These are phyloP conservation scores for Apiospora aurea DNA, from an alignment of 2,329 filamentous ascomycete species.

Conservation along the genomic window DNA sequence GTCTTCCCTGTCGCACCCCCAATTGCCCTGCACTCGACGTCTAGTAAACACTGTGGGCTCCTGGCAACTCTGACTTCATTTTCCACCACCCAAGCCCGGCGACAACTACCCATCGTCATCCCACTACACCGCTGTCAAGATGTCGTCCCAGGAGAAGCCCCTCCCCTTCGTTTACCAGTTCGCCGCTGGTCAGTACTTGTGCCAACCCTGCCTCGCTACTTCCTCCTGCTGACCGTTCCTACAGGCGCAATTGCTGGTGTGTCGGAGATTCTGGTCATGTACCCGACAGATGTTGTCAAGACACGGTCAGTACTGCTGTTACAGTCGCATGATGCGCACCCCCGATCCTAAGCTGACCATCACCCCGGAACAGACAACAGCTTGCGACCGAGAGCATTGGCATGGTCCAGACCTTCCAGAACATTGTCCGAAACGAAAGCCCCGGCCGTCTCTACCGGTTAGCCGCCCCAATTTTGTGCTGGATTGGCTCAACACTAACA, in stretches of 20 bases:
- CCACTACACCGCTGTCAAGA: conserved; percentile 47
- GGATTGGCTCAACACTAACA: conserved; percentile 23
- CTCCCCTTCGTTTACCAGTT: conserved; percentile 96
- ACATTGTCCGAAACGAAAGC: conserved; percentile 95
- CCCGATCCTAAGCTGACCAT: conserved; percentile 63
- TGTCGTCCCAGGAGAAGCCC: conserved; percentile 71
- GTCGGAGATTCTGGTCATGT: conserved; percentile 96
- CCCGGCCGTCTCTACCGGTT: conserved; percentile 95
- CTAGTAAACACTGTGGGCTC: background rate
- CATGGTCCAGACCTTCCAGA: conserved; percentile 97
- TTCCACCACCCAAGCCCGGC: background rate
- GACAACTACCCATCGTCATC: background rate
- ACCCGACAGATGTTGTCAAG: conserved; percentile 98
- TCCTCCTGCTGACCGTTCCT: conserved; percentile 38
- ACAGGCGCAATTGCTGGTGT: conserved; percentile 93
- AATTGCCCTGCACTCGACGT: conserved; percentile 10
- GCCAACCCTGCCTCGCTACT: conserved; percentile 34
- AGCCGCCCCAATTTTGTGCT: conserved; percentile 81
- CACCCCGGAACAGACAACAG: conserved; percentile 57
- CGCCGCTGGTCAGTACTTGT: conserved; percentile 74
- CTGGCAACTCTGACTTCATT: background rate
- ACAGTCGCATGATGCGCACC: conserved; percentile 23
- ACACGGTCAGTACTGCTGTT: conserved; percentile 80
- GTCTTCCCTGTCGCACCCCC: conserved; percentile 1
- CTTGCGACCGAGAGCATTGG: conserved; percentile 60